Evolutionary conservation across 1,284 basidiomycete species (phyloP).

Genomic region (Calocybe gambosa): DNA sequence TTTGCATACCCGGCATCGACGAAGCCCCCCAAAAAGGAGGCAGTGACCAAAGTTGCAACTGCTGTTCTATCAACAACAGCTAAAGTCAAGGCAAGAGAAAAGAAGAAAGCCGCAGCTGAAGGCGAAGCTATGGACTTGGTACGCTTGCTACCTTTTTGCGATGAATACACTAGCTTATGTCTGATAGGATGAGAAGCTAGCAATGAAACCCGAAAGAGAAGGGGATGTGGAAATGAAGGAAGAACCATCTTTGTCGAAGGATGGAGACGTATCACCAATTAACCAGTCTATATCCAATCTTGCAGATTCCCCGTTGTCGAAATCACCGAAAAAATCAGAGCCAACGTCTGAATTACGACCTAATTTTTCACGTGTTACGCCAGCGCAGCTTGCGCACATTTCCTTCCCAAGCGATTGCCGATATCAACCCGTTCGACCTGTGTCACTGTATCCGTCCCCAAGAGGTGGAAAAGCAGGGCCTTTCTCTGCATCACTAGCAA

Average conservation of each 20-base stretch:
- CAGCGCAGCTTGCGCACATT: constrained; percentile 83
- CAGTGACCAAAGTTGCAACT: constrained; percentile 83
- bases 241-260: constrained; percentile 37
- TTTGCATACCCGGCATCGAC: constrained; percentile 85
- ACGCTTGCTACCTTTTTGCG: constrained; percentile 23
- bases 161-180: neutral
- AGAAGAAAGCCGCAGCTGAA: constrained; percentile 78
- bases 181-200: constrained; percentile 47
- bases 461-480: constrained; percentile 23
- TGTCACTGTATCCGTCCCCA: constrained; percentile 45
- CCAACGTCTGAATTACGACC: constrained; percentile 70
- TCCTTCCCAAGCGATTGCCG: constrained; percentile 75
- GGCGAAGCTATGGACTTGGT: constrained; percentile 81
- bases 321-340: constrained; percentile 60
- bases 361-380: constrained; percentile 93
- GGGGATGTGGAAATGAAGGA: constrained; percentile 75
- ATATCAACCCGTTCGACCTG: constrained; percentile 87
- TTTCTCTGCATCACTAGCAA: constrained; percentile 22
- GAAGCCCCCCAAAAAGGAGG: constrained; percentile 87
- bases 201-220: constrained; percentile 56
- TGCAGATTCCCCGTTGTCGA: constrained; percentile 35
- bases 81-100: constrained; percentile 88
- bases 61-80: constrained; percentile 94
- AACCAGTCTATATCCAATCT: constrained; percentile 42
- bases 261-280: constrained; percentile 54